A percentile compares a stretch with the other conserved stretches of the same genome.
These are phyloP conservation scores for Herpetospermum pedunculosum DNA, from an alignment of 306 rosid genomes.

Conservation along the genomic window DNA sequence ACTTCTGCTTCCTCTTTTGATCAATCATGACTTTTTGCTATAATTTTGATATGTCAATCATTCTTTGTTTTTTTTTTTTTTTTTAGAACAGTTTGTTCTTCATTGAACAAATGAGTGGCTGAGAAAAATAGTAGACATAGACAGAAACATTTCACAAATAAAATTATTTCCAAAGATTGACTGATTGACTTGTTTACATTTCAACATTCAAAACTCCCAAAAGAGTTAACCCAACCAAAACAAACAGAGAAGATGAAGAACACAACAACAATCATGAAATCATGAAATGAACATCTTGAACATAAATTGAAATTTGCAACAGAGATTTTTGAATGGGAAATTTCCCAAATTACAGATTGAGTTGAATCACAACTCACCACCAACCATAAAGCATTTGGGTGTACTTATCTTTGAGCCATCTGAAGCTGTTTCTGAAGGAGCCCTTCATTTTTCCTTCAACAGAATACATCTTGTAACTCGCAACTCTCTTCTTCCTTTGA, in stretches of 20 bases:
- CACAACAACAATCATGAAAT: background rate
- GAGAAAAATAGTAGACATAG: background rate
- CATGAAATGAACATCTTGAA: too few relatives aligned
- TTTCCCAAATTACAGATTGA: background rate
- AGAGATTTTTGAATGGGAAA: background rate
- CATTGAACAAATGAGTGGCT: background rate
- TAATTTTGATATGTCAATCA: background rate
- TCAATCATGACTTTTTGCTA: background rate
- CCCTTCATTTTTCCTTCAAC: slow-evolving; percentile 86
- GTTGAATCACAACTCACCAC: slow-evolving; percentile 22
- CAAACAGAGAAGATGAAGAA: background rate
- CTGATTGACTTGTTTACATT: slow-evolving; percentile 1
- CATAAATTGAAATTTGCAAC: too few relatives aligned
- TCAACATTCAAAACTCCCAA: background rate
- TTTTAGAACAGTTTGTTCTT: background rate
- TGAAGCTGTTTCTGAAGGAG: slow-evolving; percentile 68
- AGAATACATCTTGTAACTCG: slow-evolving; percentile 77
- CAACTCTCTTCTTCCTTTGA: slow-evolving; percentile 85
- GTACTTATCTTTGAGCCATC: slow-evolving; percentile 82
- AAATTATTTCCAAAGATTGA: background rate
- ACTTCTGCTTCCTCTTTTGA: background rate
- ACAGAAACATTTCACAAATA: background rate
- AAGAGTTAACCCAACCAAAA: background rate
- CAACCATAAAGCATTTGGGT: slow-evolving; percentile 59
- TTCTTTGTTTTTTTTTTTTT: too few relatives aligned